Evolutionary conservation across 768 basidiomycete genomes (phyloP), one percentile per base, ranked within the genome.

Genomic region (Gyrodon lividus): DNA sequence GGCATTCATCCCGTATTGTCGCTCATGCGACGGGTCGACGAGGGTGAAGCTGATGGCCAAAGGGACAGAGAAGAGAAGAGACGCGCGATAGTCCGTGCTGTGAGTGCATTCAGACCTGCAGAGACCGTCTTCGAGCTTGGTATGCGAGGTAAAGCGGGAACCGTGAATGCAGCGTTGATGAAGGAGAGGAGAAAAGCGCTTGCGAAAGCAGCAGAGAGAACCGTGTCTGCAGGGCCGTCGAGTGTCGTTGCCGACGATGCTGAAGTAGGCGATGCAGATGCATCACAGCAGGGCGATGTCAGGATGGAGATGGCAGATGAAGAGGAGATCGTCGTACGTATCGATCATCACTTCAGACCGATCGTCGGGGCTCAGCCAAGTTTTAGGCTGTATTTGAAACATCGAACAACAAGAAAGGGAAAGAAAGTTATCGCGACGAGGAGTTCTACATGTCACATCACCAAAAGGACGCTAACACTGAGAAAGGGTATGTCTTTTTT

Each of bases 51-150:
- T 26, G 52, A 38, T 12, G 30, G 30, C 8, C 19, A 22, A 47
- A 45, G 24, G 26, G 54, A 56, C 33, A 55, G 24, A 12, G 61
- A 60, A 20, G 75, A 78, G 31, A 80, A 78, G 34, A 79, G 87
- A 52, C 81, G 84, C 40, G 75, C 77, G 20, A 74, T 98, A 33
- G 72, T 98, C 31, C 77, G 78, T 28, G 78, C 78, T n/a, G 84
- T 98, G 43, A 86, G 82, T 57, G 75, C 87, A 5, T 98, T 97
- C 75, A 80, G 74, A 20, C 96, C 96, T 14, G 65, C 77, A 0
- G 96, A 98, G 68, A 98, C 95, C 0, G 86, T 97, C 28, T 87
- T 98, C 54, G 96, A 98, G 70, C 75, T 94, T 28, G 90, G 88
- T 1, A 79, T 83, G 9, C 83, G 91, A 59, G 88, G 87, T 3